Conservation (phyloP, 106 monocot genomes). For the Platanthera guangdongensis region DNA sequence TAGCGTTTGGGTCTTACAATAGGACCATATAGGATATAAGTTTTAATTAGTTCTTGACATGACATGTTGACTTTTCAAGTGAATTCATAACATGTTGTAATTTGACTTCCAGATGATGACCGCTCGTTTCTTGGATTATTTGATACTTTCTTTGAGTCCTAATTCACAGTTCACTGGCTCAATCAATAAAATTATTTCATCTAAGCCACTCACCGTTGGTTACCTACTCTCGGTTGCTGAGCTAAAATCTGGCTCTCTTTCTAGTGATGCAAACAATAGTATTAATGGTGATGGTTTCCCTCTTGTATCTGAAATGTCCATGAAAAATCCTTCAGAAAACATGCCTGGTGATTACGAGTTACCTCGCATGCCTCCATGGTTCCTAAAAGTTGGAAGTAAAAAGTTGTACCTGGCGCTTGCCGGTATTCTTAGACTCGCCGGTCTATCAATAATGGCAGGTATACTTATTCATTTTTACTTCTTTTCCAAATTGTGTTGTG, state of each 20-base stretch:
- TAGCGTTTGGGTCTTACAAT: no score
- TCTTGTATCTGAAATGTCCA: constrained; percentile 28
- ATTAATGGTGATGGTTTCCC: constrained; percentile 10
- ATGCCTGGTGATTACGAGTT: constrained; percentile 30
- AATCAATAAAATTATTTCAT: constrained; percentile 56
- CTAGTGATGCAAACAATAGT: constrained; percentile 15
- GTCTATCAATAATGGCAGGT: constrained; percentile 78
- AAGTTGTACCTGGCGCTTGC: constrained; percentile 68
- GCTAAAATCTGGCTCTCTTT: constrained; percentile 46
- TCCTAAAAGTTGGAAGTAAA: constrained; percentile 45
- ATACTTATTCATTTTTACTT: constrained; percentile 2
- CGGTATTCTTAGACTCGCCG: constrained; percentile 77
- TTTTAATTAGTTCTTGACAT: neutral
- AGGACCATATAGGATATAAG: neutral
- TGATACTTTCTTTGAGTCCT: constrained; percentile 51
- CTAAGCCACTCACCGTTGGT: constrained; percentile 73
- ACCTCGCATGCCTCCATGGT: constrained; percentile 94
- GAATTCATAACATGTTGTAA: constrained; percentile 1
- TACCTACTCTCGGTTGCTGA: constrained; percentile 87
- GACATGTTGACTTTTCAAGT: neutral
- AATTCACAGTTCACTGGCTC: constrained; percentile 79
- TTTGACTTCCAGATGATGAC: constrained; percentile 40
- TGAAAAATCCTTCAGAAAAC: constrained; percentile 8
- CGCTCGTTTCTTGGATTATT: constrained; percentile 48
- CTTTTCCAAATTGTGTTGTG: neutral